Evolutionary conservation across 768 basidiomycete genomes (phyloP).

Genomic region (Leccinum sublutescens): DNA sequence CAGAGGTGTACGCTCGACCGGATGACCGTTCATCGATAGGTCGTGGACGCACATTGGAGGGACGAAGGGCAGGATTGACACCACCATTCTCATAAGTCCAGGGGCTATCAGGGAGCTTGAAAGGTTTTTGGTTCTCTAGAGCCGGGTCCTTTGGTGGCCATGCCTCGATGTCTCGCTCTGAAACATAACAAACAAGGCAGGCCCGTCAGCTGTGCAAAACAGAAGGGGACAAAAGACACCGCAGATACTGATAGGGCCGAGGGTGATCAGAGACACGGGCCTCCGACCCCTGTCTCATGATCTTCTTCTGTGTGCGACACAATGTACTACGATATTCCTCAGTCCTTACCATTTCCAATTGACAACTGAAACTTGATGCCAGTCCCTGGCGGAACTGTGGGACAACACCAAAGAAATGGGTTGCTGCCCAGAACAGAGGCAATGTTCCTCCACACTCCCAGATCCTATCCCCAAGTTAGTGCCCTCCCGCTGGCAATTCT

Average conservation of each 20-base stretch:
- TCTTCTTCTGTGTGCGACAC: constrained; percentile 11
- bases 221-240: constrained; percentile 1
- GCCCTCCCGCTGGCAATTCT: neutral
- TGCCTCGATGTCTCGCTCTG: constrained; percentile 37
- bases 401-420: constrained; percentile 83
- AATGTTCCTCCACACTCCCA: constrained; percentile 73
- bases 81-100: constrained; percentile 84
- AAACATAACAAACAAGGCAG: constrained; percentile 8
- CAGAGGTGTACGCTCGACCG: constrained; percentile 38
- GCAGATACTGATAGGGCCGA: constrained; percentile 4
- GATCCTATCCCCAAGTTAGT: constrained; percentile 52
- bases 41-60: constrained; percentile 51
- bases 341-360: constrained; percentile 73
- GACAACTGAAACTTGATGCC: constrained; percentile 79
- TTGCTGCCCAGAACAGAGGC: constrained; percentile 74
- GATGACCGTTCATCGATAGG: constrained; percentile 22
- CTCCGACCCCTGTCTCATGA: neutral
- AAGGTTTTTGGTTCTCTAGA: constrained; percentile 34
- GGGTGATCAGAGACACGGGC: neutral
- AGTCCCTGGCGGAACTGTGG: constrained; percentile 59
- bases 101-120: constrained; percentile 59
- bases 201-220: constrained; percentile 3
- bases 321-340: constrained; percentile 36
- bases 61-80: constrained; percentile 72
- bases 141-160: constrained; percentile 81